Percentiles rank a stretch among this genome's conserved stretches.
Conservation (phyloP, 1,139 yeast species). For the Citeromyces siamensis region DNA sequence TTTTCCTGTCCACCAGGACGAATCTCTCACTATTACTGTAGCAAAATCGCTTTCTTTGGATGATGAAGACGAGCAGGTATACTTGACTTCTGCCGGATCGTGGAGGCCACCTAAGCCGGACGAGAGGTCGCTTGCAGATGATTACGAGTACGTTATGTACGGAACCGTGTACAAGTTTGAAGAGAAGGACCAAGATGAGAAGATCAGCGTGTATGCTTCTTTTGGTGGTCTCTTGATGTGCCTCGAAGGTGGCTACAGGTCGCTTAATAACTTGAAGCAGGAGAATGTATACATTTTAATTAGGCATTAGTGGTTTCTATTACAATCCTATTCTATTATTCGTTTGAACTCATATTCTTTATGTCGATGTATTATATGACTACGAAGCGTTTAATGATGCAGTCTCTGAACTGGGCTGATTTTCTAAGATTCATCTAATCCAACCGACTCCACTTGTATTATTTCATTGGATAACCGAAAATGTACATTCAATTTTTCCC, state of each 20-base stretch:
- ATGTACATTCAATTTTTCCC: no score
- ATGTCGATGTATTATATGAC: no score
- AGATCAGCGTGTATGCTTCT: conserved; percentile 81
- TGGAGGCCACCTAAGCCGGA: conserved; percentile 91
- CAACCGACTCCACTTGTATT: no score
- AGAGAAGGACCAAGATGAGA: conserved; percentile 57
- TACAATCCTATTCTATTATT: no score
- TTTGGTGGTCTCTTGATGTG: conserved; percentile 94
- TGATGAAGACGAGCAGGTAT: conserved; percentile 30
- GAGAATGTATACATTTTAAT: conserved; percentile 87
- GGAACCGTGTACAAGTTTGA: conserved; percentile 97
- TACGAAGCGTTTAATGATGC: no score
- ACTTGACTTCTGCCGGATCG: conserved; percentile 47
- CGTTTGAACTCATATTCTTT: no score
- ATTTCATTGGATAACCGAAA: no score
- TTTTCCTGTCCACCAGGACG: conserved; percentile 72
- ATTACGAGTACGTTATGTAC: conserved; percentile 96
- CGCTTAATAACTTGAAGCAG: conserved; percentile 80
- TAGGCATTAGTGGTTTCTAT: conserved; percentile 39
- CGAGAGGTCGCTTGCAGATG: conserved; percentile 85
- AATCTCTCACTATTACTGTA: conserved; percentile 77
- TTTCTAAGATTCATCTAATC: no score
- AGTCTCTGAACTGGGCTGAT: no score
- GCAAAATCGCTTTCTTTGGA: conserved; percentile 61
- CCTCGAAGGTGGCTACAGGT: conserved; percentile 90